phyloP scores from a whole-genome alignment of 2,329 filamentous ascomycete species.

The Neonectria coccinea region DNA sequence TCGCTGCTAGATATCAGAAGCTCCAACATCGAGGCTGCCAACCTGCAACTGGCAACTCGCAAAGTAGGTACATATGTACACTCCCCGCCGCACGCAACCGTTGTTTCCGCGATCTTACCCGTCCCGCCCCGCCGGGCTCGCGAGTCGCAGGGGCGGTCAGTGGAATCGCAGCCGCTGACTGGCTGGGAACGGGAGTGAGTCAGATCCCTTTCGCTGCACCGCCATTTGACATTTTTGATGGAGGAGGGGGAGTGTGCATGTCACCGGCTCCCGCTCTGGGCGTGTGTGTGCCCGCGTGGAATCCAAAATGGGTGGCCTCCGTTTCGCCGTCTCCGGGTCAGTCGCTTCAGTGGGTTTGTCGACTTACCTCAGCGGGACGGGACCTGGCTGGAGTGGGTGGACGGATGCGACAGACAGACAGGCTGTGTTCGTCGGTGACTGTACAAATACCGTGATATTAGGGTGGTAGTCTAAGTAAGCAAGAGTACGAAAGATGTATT shows the following conservation, averaged over 20 bases:
- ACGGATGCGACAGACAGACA: background rate
- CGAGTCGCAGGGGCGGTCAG: constrained; percentile 27
- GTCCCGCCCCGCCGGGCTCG: constrained; percentile 25
- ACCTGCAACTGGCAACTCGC: background rate
- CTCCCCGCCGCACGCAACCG: constrained; percentile 18
- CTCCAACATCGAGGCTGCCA: background rate
- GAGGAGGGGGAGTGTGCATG: constrained; percentile 1
- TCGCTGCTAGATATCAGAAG: background rate
- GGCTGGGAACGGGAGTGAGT: constrained; percentile 21
- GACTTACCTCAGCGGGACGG: constrained; percentile 22
- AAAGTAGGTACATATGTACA: constrained; percentile 13
- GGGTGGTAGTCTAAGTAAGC: background rate
- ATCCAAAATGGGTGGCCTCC: constrained; percentile 15
- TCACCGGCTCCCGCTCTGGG: background rate
- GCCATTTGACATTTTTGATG: constrained; percentile 25
- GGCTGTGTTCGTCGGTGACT: background rate
- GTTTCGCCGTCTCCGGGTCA: constrained; percentile 21
- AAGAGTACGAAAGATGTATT: background rate
- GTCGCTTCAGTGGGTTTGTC: background rate
- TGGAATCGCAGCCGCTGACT: background rate
- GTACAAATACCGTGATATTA: background rate
- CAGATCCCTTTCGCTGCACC: constrained; percentile 27
- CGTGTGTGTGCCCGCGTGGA: background rate
- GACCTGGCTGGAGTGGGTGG: constrained; percentile 13
- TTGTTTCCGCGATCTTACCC: constrained; percentile 25